Evolutionary conservation across 805 yeast species (phyloP), one percentile per base, ranked within the genome.

Genomic region (Wickerhamiella shivajii): DNA sequence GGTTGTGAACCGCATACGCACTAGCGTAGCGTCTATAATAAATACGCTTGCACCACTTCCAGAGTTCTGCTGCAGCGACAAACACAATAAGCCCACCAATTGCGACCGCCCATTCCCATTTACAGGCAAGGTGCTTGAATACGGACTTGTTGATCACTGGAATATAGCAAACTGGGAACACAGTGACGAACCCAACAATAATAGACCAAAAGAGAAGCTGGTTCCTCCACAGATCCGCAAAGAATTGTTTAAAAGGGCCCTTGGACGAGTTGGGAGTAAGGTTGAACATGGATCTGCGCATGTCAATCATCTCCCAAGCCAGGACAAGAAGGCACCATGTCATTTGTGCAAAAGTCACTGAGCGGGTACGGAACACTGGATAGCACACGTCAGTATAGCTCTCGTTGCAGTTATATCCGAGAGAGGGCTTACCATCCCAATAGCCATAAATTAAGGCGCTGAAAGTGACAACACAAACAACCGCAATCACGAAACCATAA

Each of bases 251-350:
- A 46, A 61, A 66, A 44, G 76, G 71, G 11, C 69, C 64, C 34
- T 66, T 71, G 11, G 74, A 57, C n/a, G n/a, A n/a, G 30, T 71
- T 76, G 16, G 78, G 78, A 38, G 74, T 67, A 79, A 74, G 74
- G 34, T 59, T 58, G 55, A 79, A 78, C 40, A 80, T 60, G 2
- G 92, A 79, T 45, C 73, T 62, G 44, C 76, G 62, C 54, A 73
- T 57, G 49, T 78, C 80, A 38, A 78, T 65, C 45, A 80, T 81
- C 56, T 79, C 90, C 90, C 90, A 79, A 1, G 92, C 90, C 29
- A 78, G 60, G 18, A 80, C 51, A 39, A 81, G 63, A 3, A 87
- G 77, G 58, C 85, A 69, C 92, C 93, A 81, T 1, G 93, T 81
- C 74, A 80, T 74, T 2, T 75, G 69, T 1, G 77, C 77, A 60